Conservation (phyloP, 495 filamentous ascomycete species). For the Aspergillus ellipticus region DNA sequence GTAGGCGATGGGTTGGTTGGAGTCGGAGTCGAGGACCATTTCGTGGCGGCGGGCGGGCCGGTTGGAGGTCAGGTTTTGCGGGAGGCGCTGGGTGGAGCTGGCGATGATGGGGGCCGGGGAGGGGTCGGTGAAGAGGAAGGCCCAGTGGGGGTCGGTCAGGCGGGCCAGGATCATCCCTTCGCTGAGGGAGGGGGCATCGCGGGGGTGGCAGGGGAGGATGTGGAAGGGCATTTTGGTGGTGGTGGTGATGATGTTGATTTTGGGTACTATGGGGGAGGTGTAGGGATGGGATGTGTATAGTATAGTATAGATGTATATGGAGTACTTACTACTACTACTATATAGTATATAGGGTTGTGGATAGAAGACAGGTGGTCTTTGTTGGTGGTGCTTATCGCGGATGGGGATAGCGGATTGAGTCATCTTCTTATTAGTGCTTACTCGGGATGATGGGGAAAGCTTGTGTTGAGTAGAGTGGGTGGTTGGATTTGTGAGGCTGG, state of each 20-base stretch:
- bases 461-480: no score
- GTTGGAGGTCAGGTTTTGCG: background rate
- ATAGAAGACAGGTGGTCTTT: no score
- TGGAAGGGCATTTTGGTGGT: background rate
- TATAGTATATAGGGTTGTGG: no score
- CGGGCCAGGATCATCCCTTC: slow-evolving; percentile 10
- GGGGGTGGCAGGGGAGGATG: slow-evolving; percentile 4
- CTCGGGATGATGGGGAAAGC: no score
- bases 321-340: no score
- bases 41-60: background rate
- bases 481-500: no score
- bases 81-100: background rate
- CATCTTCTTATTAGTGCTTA: no score
- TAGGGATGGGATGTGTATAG: background rate
- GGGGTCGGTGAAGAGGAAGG: slow-evolving; percentile 4
- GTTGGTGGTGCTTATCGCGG: no score
- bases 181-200: slow-evolving; percentile 8
- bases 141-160: slow-evolving; percentile 16
- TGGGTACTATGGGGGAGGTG: background rate
- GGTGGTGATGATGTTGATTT: background rate
- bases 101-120: background rate
- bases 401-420: no score
- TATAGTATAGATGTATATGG: background rate
- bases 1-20: background rate
- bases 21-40: background rate